Evolutionary conservation across 192 early-diverging fungal genomes (phyloP).

Genomic region (Mortierella antarctica): DNA sequence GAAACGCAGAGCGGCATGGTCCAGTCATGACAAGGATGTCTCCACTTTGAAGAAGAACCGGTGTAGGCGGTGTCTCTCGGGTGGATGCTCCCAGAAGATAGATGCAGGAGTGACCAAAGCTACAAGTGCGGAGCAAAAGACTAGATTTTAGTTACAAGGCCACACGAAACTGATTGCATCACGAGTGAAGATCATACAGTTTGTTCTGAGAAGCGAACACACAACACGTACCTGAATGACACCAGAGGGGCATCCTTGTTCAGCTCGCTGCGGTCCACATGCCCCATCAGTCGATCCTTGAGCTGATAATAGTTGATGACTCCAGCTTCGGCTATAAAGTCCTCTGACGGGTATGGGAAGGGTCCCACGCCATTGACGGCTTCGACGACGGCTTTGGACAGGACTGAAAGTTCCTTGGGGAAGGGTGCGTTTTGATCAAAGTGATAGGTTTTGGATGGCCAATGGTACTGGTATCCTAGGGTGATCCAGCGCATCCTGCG

Average conservation of each 20-base stretch:
- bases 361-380: constrained; percentile 62
- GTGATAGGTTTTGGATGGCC: constrained; percentile 85
- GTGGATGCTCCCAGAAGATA: constrained; percentile 84
- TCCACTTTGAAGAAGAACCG: constrained; percentile 84
- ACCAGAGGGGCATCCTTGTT: constrained; percentile 88
- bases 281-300: constrained; percentile 86
- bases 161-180: background rate
- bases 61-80: constrained; percentile 73
- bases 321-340: constrained; percentile 86
- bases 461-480: constrained; percentile 83
- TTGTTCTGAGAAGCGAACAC: background rate
- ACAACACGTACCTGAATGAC: constrained; percentile 69
- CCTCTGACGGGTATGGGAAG: constrained; percentile 67
- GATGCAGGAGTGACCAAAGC: constrained; percentile 80
- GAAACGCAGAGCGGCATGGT: constrained; percentile 77
- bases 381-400: constrained; percentile 75
- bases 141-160: background rate
- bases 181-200: constrained; percentile 22
- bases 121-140: constrained; percentile 23
- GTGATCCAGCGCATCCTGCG: constrained; percentile 78
- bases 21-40: constrained; percentile 93
- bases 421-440: constrained; percentile 73
- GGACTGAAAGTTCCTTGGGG: constrained; percentile 68
- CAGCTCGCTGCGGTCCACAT: constrained; percentile 92
- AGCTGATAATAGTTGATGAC: constrained; percentile 94